These are phyloP conservation scores for Cylindrodendrum hubeiense DNA, from an alignment of 2,329 filamentous ascomycete species.

Conservation along the genomic window DNA sequence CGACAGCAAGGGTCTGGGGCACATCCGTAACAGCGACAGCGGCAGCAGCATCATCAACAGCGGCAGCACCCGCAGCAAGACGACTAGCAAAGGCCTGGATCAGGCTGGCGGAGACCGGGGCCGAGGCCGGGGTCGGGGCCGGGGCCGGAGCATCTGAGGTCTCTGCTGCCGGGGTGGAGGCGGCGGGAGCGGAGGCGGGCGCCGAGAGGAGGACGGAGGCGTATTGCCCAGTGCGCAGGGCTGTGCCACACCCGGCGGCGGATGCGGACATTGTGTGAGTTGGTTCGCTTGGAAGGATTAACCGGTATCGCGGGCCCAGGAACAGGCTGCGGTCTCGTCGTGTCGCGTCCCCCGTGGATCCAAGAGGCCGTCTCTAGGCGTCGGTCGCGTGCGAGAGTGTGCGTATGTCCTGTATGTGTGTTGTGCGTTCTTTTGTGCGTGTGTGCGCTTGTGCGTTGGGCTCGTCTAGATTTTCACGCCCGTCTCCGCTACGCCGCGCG, in stretches of 20 bases:
- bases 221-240: conserved; percentile 41
- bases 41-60: conserved; percentile 7
- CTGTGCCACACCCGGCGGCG: conserved; percentile 29
- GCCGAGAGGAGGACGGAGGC: conserved; percentile 40
- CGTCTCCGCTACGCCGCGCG: conserved; percentile 17
- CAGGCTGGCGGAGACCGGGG: conserved; percentile 29
- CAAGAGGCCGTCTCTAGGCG: not conserved
- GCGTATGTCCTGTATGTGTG: conserved; percentile 3
- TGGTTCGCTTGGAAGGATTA: not conserved
- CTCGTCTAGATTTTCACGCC: conserved; percentile 15
- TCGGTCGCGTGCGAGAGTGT: not conserved
- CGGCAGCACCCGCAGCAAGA: conserved; percentile 19
- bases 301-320: too few species aligned
- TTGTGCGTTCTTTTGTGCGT: conserved; percentile 25
- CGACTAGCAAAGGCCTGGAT: conserved; percentile 34
- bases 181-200: conserved; percentile 12
- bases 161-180: conserved; percentile 19
- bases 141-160: conserved; percentile 28
- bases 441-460: conserved; percentile 19
- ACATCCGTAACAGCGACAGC: conserved; percentile 12
- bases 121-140: conserved; percentile 34
- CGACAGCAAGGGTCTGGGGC: conserved; percentile 44
- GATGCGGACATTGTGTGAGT: conserved; percentile 7
- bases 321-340: not conserved
- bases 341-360: not conserved